These are phyloP conservation scores for Suhomyces atakaporum DNA, from an alignment of 1,139 yeast genomes.

Conservation along the genomic window DNA sequence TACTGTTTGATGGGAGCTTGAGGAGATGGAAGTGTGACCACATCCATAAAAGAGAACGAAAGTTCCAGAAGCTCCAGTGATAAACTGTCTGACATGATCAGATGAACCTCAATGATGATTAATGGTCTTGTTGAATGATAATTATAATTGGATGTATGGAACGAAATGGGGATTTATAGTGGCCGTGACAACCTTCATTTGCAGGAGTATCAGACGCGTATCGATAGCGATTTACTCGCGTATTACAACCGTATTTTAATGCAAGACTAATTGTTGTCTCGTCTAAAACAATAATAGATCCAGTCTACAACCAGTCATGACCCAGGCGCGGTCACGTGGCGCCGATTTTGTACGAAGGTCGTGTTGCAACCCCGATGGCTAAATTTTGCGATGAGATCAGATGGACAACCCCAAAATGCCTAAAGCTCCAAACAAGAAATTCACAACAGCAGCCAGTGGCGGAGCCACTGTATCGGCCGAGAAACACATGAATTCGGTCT, in stretches of 20 bases:
- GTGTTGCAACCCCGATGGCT: neutral
- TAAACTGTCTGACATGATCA: slow-evolving; percentile 4
- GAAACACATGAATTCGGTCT: slow-evolving; percentile 75
- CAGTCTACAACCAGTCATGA: slow-evolving; percentile 1
- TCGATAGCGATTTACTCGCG: neutral
- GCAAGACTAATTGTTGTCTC: neutral
- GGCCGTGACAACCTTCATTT: too few species aligned
- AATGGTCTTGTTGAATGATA: neutral
- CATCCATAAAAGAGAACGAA: slow-evolving; percentile 34
- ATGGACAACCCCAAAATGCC: slow-evolving; percentile 38
- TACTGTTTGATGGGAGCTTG: slow-evolving; percentile 27
- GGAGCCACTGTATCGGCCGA: slow-evolving; percentile 62
- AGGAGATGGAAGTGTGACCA: slow-evolving; percentile 25
- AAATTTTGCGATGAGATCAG: slow-evolving; percentile 10
- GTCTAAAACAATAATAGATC: slow-evolving; percentile 5
- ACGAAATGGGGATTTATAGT: too few species aligned
- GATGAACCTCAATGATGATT: neutral
- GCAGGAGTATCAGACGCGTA: slow-evolving; percentile 1
- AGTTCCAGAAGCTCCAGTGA: slow-evolving; percentile 8
- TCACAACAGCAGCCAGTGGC: slow-evolving; percentile 44
- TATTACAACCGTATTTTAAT: neutral
- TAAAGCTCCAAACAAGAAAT: slow-evolving; percentile 57
- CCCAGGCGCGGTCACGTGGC: slow-evolving; percentile 1
- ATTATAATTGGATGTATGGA: too few species aligned
- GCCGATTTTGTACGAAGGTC: neutral